Percentiles rank a stretch among this genome's conserved stretches.
Evolutionary conservation across 75 land plant species (phyloP).

Genomic region (Sequoiadendron giganteum): DNA sequence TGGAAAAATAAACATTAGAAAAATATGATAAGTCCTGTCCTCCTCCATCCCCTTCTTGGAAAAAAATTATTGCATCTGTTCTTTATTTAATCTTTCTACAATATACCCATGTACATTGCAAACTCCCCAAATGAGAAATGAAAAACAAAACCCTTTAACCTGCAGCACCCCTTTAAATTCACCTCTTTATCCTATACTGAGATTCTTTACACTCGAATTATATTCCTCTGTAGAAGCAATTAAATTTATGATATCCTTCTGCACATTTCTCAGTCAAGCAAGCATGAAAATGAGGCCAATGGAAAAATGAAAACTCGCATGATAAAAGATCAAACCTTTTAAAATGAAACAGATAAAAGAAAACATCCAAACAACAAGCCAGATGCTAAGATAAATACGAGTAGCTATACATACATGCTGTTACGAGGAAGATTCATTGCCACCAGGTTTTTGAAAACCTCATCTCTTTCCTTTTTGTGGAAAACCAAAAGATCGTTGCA

Average conservation of each 20-base stretch:
- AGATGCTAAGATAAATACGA: not conserved
- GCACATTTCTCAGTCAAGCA: not conserved
- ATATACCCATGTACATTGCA: not conserved
- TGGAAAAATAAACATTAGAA: not conserved
- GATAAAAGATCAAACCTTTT: slow-evolving; percentile 6
- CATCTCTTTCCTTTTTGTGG: slow-evolving; percentile 98
- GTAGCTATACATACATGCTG: slow-evolving; percentile 74
- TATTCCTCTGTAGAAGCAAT: not conserved
- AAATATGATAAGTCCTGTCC: not conserved
- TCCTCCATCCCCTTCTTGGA: not conserved
- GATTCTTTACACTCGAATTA: not conserved
- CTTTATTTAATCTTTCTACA: not conserved
- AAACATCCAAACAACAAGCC: not conserved
- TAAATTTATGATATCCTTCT: not conserved
- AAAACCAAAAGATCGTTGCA: slow-evolving; percentile 97
- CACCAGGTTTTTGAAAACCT: slow-evolving; percentile 92
- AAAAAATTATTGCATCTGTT: not conserved
- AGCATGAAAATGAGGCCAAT: not conserved
- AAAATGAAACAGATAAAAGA: not conserved
- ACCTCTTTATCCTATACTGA: not conserved
- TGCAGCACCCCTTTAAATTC: not conserved
- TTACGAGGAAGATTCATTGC: slow-evolving; percentile 97
- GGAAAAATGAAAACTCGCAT: not conserved
- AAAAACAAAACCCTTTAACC: not conserved
- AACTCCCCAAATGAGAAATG: not conserved